These are phyloP conservation scores for Fraxinus quadrangulata DNA, from an alignment of 257 asterid species.

Conservation along the genomic window DNA sequence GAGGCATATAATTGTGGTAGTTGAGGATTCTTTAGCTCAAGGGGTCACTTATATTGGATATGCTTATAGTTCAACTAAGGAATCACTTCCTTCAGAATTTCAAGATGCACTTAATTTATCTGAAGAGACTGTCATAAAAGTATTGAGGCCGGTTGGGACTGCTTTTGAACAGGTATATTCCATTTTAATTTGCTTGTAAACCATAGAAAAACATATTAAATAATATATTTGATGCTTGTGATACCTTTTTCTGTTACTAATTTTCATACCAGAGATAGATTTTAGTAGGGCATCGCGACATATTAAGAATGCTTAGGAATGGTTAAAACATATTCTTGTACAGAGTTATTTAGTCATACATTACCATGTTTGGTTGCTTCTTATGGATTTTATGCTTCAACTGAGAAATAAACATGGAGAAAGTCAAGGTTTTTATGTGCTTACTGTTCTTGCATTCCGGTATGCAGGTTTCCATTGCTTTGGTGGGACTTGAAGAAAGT, in stretches of 20 bases:
- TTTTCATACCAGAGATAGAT: background rate
- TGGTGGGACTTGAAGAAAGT: constrained; percentile 65
- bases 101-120: constrained; percentile 54
- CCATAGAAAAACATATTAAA: background rate
- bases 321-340: background rate
- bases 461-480: constrained; percentile 53
- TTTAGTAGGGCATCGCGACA: background rate
- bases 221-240: background rate
- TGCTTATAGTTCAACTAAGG: constrained; percentile 64
- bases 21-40: constrained; percentile 55
- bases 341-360: too few relatives aligned
- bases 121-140: constrained; percentile 44
- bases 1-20: constrained; percentile 48
- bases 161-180: constrained; percentile 62
- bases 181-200: background rate
- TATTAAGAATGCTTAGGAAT: background rate
- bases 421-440: constrained; percentile 15
- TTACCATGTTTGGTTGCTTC: too few relatives aligned
- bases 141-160: constrained; percentile 53
- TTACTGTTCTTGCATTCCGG: constrained; percentile 17
- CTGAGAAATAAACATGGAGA: background rate
- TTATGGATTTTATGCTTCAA: too few relatives aligned
- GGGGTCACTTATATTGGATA: constrained; percentile 60
- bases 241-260: background rate
- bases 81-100: constrained; percentile 63